Evolutionary conservation across 106 monocot species (phyloP).

Genomic region (Phalaenopsis equestris): DNA sequence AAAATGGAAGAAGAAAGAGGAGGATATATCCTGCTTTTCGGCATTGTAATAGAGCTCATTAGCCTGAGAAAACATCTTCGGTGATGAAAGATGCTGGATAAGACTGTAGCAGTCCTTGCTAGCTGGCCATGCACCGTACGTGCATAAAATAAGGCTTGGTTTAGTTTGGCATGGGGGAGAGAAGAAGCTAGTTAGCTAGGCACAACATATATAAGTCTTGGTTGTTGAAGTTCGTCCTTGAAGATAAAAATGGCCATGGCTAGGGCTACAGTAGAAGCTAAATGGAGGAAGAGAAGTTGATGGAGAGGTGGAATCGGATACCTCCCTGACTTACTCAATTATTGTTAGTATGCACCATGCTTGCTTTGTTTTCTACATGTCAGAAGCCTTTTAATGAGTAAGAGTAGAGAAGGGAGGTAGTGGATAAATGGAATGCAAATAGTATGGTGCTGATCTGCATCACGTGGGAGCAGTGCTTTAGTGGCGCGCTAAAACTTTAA

Average conservation of each 20-base stretch:
- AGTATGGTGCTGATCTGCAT: conserved; percentile 2
- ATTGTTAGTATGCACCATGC: not conserved
- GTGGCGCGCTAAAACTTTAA: not conserved
- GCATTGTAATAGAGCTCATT: not conserved
- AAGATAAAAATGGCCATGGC: not conserved
- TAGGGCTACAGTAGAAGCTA: not conserved
- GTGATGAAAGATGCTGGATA: too few relatives aligned
- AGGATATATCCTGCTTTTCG: conserved; percentile 4
- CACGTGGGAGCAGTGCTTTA: conserved; percentile 17
- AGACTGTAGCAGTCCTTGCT: not conserved
- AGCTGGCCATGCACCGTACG: conserved; percentile 4
- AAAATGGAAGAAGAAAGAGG: conserved; percentile 14
- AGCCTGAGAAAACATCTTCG: conserved; percentile 8
- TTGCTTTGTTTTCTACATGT: conserved; percentile 10
- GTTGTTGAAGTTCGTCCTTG: not conserved
- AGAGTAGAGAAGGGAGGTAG: not conserved
- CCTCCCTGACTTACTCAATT: too few relatives aligned
- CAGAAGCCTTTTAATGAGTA: conserved; percentile 3
- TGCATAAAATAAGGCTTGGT: not conserved
- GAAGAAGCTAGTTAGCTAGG: not conserved
- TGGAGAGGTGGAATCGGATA: not conserved
- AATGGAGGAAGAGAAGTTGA: not conserved
- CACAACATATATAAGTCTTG: not conserved
- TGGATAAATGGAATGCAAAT: not conserved
- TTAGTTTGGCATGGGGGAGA: too few relatives aligned